These are phyloP conservation scores for Apophysomyces sp. DNA, from an alignment of 371 early-diverging fungal genomes.

Conservation along the genomic window DNA sequence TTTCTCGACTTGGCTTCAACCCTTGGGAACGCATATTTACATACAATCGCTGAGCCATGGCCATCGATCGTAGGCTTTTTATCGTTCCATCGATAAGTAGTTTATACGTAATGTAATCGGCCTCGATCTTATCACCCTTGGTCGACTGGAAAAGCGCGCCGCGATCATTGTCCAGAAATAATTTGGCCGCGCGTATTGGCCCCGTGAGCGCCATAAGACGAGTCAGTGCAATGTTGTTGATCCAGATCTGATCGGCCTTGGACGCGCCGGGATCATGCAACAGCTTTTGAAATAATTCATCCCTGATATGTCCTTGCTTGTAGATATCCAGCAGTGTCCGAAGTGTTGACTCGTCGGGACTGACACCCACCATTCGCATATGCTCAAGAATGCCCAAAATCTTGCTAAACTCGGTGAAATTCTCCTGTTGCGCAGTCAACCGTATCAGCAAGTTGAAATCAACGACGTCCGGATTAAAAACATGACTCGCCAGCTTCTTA, in stretches of 20 bases:
- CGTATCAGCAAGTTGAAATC: slow-evolving; percentile 46
- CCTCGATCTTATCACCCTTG: slow-evolving; percentile 9
- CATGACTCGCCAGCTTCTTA: slow-evolving; percentile 16
- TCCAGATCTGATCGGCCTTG: slow-evolving; percentile 24
- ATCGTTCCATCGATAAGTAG: slow-evolving; percentile 26
- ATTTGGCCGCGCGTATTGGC: slow-evolving; percentile 3
- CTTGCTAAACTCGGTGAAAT: slow-evolving; percentile 16
- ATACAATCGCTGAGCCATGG: slow-evolving; percentile 19
- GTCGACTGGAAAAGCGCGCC: background rate
- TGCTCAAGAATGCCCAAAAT: slow-evolving; percentile 35
- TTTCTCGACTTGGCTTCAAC: slow-evolving; percentile 12
- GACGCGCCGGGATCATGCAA: slow-evolving; percentile 9
- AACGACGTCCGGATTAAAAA: slow-evolving; percentile 34
- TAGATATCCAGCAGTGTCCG: slow-evolving; percentile 31
- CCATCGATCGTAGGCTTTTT: slow-evolving; percentile 1
- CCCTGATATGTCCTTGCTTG: slow-evolving; percentile 15
- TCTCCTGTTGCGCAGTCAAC: slow-evolving; percentile 12
- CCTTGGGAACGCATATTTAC: slow-evolving; percentile 30
- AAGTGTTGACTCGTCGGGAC: slow-evolving; percentile 31
- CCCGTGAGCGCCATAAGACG: slow-evolving; percentile 8
- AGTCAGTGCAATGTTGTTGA: slow-evolving; percentile 37
- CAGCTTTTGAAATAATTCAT: slow-evolving; percentile 19
- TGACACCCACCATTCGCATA: slow-evolving; percentile 32
- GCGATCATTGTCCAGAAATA: slow-evolving; percentile 24
- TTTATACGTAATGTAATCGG: slow-evolving; percentile 32